These are phyloP conservation scores for Aspergillus heteromorphus DNA, from an alignment of 495 filamentous ascomycete genomes.

Conservation along the genomic window DNA sequence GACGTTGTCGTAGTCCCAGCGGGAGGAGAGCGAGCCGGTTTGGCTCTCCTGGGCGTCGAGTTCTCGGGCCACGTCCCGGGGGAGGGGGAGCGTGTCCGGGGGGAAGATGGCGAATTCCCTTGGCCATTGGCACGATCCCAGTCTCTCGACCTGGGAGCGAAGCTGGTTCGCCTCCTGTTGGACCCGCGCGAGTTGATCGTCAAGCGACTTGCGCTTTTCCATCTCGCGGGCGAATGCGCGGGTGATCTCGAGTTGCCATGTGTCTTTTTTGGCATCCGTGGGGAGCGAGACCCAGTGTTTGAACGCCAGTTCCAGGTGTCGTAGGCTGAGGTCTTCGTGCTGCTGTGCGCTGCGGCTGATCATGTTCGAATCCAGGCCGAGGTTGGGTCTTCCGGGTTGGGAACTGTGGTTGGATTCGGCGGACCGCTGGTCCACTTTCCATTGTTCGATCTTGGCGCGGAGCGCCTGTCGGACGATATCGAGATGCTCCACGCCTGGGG, in stretches of 20 bases:
- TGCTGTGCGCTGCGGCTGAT: constrained; percentile 47
- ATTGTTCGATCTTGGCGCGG: constrained; percentile 57
- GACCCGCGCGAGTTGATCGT: constrained; percentile 54
- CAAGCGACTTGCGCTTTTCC: constrained; percentile 57
- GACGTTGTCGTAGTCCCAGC: constrained; percentile 54
- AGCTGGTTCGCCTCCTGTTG: constrained; percentile 70
- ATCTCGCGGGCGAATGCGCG: constrained; percentile 64
- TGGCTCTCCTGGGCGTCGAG: constrained; percentile 33
- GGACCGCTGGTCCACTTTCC: constrained; percentile 42
- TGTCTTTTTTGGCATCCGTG: constrained; percentile 49
- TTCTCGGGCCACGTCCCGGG: constrained; percentile 41
- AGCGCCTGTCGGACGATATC: constrained; percentile 64
- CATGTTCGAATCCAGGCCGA: constrained; percentile 31
- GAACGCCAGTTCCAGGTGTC: constrained; percentile 67
- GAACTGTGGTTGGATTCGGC: constrained; percentile 21
- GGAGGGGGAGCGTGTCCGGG: constrained; percentile 57
- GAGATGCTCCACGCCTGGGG: constrained; percentile 64
- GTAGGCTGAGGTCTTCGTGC: constrained; percentile 52
- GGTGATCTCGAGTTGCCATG: constrained; percentile 75
- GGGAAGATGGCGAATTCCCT: constrained; percentile 64
- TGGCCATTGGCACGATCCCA: constrained; percentile 63
- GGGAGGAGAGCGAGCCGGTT: constrained; percentile 29
- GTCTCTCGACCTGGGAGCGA: constrained; percentile 60
- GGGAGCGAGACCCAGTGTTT: constrained; percentile 62
- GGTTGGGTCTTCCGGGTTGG: constrained; percentile 21